These are phyloP conservation scores for Camellia lanceoleosa DNA, from an alignment of 148 eudicot genomes.

Conservation along the genomic window DNA sequence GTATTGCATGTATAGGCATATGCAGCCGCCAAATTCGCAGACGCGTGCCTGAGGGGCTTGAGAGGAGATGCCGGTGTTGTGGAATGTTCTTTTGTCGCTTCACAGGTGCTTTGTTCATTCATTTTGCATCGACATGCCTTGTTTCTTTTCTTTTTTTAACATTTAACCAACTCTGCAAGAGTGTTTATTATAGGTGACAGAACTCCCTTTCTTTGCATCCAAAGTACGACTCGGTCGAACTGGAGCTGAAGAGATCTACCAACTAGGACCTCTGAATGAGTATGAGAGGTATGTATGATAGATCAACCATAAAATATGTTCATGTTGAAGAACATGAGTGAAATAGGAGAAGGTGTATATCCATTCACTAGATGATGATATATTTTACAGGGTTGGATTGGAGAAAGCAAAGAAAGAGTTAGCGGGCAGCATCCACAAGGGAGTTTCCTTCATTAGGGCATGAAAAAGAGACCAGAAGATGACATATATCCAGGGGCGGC, in stretches of 20 bases:
- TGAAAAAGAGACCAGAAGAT: conserved; percentile 21
- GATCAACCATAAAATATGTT: neutral
- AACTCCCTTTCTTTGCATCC: conserved; percentile 54
- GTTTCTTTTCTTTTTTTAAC: neutral
- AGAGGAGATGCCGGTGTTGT: conserved; percentile 86
- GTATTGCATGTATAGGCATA: conserved; percentile 56
- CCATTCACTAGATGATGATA: neutral
- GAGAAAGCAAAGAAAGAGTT: conserved; percentile 88
- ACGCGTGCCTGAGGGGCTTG: conserved; percentile 83
- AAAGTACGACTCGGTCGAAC: conserved; percentile 45
- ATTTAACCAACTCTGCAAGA: neutral
- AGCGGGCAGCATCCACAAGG: conserved; percentile 76
- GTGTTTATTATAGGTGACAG: conserved; percentile 31
- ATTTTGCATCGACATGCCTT: neutral
- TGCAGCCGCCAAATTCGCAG: conserved; percentile 94
- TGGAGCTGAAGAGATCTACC: conserved; percentile 54
- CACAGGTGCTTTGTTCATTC: conserved; percentile 31
- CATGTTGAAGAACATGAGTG: neutral
- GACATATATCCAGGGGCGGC: neutral
- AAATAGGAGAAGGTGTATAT: neutral
- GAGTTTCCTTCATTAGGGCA: conserved; percentile 64
- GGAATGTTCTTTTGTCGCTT: conserved; percentile 54
- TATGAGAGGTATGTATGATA: conserved; percentile 50
- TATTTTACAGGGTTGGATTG: conserved; percentile 56
- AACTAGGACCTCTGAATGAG: conserved; percentile 52